Evolutionary conservation across 2,329 filamentous ascomycete species (phyloP), one percentile per base, ranked within the genome.

Genomic region (Pseudocercospora eumusae): DNA sequence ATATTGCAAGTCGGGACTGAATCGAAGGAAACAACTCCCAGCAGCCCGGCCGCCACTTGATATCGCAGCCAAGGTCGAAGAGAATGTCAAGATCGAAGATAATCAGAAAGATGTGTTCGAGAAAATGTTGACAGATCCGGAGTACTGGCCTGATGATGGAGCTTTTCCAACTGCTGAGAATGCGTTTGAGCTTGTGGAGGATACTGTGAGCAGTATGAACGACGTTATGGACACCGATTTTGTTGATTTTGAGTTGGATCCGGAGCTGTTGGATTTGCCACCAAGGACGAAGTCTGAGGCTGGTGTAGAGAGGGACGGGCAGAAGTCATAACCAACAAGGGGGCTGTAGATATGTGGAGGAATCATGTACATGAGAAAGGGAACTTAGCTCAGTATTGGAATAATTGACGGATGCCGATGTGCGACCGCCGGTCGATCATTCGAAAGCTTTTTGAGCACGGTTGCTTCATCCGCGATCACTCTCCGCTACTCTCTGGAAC

Each of bases 1-100:
- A 20, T 72, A 73, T 60, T 74, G 72, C 55, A 60, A 66, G 36
- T 64, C 60, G 20, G 70, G 71, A 8, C 53, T 69, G 45, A 66
- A 70, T 31, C 23, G 40, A 54, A 45, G 56, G 28, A 54, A 31
- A 23, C 63, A 59, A 6, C 58, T 69, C 7, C 55, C 60, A 20
- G 28, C 56, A 5, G 60, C 56, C 13, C 42, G 23, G n/a, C 60
- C 60, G 42, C 47, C 31, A 13, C 18, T 42, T 40, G 61, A 56
- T 28, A 7, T 67, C 4, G 58, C n/a, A 31, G 55, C 25, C 53
- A 60, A 57, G 52, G 58, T 60, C 9, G 65, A 60, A 53, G 52
- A 23, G 28, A 54, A 54, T n/a, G 52, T 28, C 1, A 18, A 18
- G 28, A 7, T 40, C 2, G 28, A 40, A 6, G 50, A 23, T 9